Evolutionary conservation across 768 basidiomycete genomes (phyloP).

Genomic region (Mycena epipterygia): DNA sequence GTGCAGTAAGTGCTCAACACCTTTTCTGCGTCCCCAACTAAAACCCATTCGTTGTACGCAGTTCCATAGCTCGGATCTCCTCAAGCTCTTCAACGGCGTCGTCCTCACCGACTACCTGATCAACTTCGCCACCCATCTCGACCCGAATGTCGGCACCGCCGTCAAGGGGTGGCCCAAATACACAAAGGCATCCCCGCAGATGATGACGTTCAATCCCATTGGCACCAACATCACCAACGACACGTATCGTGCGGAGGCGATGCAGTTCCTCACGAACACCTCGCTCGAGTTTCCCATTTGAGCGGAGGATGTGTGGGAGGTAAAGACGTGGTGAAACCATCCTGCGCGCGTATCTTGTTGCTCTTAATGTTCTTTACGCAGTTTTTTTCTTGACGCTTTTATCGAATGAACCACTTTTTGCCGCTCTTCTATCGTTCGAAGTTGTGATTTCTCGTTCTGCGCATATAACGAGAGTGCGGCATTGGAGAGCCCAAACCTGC

Average conservation of each 20-base stretch:
- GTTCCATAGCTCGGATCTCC: neutral
- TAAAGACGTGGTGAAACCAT: too few species aligned
- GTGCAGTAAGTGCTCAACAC: constrained; percentile 4
- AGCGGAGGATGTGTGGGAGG: neutral
- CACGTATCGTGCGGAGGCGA: neutral
- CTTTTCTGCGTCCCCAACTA: constrained; percentile 22
- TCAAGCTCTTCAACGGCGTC: constrained; percentile 29
- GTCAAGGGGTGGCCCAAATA: constrained; percentile 60
- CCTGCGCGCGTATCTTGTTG: too few species aligned
- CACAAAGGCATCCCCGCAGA: constrained; percentile 42
- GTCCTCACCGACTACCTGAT: constrained; percentile 50
- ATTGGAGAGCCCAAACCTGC: too few species aligned
- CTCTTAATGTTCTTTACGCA: too few species aligned
- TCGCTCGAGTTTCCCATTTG: neutral
- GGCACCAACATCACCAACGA: neutral
- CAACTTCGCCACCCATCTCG: constrained; percentile 46
- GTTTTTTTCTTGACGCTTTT: too few species aligned
- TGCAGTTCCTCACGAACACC: neutral
- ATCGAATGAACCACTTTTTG: too few species aligned
- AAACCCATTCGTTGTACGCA: neutral
- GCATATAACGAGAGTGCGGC: too few species aligned
- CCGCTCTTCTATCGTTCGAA: too few species aligned
- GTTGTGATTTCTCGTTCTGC: too few species aligned
- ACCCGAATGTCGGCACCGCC: constrained; percentile 51
- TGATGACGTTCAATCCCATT: constrained; percentile 41